A percentile compares a stretch with the other conserved stretches of the same genome.
Evolutionary conservation across 1,284 basidiomycete genomes (phyloP).

Genomic region (Ganoderma lingzhi): DNA sequence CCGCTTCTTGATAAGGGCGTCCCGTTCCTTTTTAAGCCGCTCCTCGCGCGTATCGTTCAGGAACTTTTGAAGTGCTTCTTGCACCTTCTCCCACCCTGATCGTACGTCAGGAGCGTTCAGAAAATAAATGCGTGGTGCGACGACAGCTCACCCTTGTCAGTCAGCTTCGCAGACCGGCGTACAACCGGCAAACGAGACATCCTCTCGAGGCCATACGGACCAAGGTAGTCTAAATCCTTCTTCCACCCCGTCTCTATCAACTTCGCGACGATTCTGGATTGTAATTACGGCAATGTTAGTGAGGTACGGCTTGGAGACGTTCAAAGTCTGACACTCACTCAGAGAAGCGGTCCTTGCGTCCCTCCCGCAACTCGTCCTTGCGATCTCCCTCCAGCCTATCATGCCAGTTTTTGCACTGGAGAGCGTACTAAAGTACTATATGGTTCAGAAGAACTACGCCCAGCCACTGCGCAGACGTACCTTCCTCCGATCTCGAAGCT

Average conservation of each 20-base stretch:
- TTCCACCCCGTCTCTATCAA: constrained; percentile 7
- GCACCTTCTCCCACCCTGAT: constrained; percentile 13
- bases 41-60: background rate
- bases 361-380: background rate
- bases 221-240: constrained; percentile 12
- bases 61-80: background rate
- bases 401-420: constrained; percentile 21
- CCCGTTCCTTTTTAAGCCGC: constrained; percentile 2
- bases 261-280: constrained; percentile 1
- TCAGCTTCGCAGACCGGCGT: constrained; percentile 14
- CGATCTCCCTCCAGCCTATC: background rate
- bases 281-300: background rate
- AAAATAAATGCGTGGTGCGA: too few relatives aligned
- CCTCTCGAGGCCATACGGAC: background rate
- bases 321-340: background rate
- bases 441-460: constrained; percentile 13
- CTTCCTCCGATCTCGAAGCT: background rate
- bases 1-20: constrained; percentile 1
- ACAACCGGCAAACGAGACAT: constrained; percentile 17
- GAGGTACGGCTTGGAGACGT: background rate
- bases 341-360: background rate
- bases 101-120: background rate
- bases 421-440: constrained; percentile 17
- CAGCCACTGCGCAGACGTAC: background rate
- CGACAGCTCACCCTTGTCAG: background rate